These are phyloP conservation scores for Lactifluus subvellereus DNA, from an alignment of 768 basidiomycete species.

Conservation along the genomic window DNA sequence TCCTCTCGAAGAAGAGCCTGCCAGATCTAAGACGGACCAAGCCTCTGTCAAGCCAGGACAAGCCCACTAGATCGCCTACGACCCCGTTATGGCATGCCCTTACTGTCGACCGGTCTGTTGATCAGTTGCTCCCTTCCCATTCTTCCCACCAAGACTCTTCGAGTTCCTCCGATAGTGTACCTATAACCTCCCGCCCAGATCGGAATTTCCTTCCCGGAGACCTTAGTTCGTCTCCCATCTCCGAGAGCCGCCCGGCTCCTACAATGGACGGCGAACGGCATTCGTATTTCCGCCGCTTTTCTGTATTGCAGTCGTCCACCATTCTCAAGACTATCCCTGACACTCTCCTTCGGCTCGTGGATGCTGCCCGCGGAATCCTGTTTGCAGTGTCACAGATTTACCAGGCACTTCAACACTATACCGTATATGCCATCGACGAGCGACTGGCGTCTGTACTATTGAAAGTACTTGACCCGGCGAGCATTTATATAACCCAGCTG, in stretches of 20 bases:
- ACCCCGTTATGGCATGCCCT: constrained; percentile 12
- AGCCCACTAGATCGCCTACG: constrained; percentile 15
- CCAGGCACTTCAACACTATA: constrained; percentile 83
- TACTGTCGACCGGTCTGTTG: constrained; percentile 13
- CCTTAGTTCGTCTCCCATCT: constrained; percentile 36
- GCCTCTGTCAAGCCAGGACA: constrained; percentile 34
- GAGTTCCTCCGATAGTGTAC: constrained; percentile 32
- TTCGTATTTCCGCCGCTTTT: constrained; percentile 92
- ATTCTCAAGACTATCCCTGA: constrained; percentile 64
- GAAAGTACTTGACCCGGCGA: constrained; percentile 83
- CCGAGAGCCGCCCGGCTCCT: constrained; percentile 40
- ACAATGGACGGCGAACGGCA: constrained; percentile 76
- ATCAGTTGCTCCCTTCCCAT: constrained; percentile 35
- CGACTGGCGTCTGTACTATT: constrained; percentile 72
- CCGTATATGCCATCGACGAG: constrained; percentile 75
- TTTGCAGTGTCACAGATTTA: constrained; percentile 91
- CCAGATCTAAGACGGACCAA: constrained; percentile 69
- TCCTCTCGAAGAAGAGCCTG: constrained; percentile 71
- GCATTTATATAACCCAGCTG: constrained; percentile 70
- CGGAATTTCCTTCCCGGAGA: constrained; percentile 31
- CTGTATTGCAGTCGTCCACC: constrained; percentile 58
- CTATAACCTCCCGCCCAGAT: constrained; percentile 26
- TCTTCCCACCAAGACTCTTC: constrained; percentile 47
- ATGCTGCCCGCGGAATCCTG: constrained; percentile 87
- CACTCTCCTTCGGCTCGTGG: constrained; percentile 63